These are phyloP conservation scores for Pneumocystis sp. DNA, from an alignment of 1,139 yeast genomes.

Conservation along the genomic window DNA sequence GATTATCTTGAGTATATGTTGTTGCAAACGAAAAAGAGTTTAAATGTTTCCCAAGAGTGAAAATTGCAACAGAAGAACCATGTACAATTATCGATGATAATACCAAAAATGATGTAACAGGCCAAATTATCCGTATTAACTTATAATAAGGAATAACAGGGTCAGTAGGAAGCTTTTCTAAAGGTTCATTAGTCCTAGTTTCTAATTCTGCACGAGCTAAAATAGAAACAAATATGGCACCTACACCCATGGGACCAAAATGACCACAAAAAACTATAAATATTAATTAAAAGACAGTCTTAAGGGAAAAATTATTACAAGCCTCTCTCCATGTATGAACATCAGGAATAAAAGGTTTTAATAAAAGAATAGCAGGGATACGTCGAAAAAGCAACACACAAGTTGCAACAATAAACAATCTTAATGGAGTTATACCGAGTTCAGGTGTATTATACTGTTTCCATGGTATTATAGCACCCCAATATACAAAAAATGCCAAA, in stretches of 20 bases:
- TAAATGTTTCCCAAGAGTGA: constrained; percentile 73
- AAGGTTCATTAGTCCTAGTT: constrained; percentile 42
- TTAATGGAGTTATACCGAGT: constrained; percentile 70
- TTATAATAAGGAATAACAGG: constrained; percentile 47
- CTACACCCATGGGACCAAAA: constrained; percentile 97
- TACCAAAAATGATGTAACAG: constrained; percentile 70
- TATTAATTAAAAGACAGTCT: background rate
- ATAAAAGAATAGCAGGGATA: constrained; percentile 67
- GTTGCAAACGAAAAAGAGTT: constrained; percentile 72
- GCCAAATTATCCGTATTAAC: constrained; percentile 71
- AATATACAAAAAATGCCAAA: constrained; percentile 72
- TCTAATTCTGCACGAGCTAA: constrained; percentile 72
- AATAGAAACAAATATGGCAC: constrained; percentile 83
- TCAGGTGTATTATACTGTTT: constrained; percentile 50
- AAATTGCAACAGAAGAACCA: constrained; percentile 92
- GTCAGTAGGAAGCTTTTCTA: constrained; percentile 40
- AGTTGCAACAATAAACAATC: constrained; percentile 62
- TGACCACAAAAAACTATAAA: constrained; percentile 66
- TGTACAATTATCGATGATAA: constrained; percentile 54
- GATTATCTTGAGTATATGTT: constrained; percentile 58
- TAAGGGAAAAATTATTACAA: constrained; percentile 4
- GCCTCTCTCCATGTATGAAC: constrained; percentile 93
- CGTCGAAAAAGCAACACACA: constrained; percentile 75
- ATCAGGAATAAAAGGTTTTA: constrained; percentile 80
- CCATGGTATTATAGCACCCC: constrained; percentile 95